phyloP scores from a whole-genome alignment of 2,329 filamentous ascomycete genomes.

The Malbranchea cinnamomea region DNA sequence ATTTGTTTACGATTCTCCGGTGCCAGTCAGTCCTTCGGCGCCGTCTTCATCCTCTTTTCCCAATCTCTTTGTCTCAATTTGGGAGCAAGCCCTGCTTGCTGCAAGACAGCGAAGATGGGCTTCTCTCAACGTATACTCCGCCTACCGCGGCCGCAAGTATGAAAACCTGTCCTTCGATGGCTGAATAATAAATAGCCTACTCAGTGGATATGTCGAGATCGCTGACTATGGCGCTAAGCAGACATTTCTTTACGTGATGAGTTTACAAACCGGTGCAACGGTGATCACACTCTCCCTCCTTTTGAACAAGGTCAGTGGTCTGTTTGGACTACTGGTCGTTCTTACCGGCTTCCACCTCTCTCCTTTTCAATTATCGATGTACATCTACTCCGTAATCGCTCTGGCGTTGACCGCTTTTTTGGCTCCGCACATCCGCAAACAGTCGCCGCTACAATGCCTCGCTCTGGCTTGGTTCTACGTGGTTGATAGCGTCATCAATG shows the following conservation, averaged over 20 bases:
- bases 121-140: conserved; percentile 28
- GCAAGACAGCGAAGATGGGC: conserved; percentile 19
- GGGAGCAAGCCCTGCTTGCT: conserved; percentile 5
- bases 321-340: conserved; percentile 80
- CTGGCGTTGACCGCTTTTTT: conserved; percentile 55
- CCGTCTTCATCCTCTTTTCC: conserved; percentile 4
- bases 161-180: conserved; percentile 7
- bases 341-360: conserved; percentile 76
- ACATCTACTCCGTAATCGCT: conserved; percentile 67
- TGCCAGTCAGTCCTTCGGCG: conserved; percentile 8
- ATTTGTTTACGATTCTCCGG: no score
- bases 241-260: conserved; percentile 76
- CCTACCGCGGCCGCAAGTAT: conserved; percentile 36
- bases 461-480: conserved; percentile 74
- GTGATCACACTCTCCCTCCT: conserved; percentile 70
- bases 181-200: not conserved
- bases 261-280: conserved; percentile 72
- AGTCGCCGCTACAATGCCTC: conserved; percentile 64
- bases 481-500: conserved; percentile 68
- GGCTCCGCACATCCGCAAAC: conserved; percentile 63
- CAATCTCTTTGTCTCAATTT: conserved; percentile 5
- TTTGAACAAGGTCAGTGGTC: conserved; percentile 82
- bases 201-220: not conserved
- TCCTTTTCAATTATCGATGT: conserved; percentile 73
- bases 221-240: conserved; percentile 24